Percentiles rank a stretch among this genome's conserved stretches.
Conservation (phyloP, 768 basidiomycete species). For the Tulasnella sp. region DNA sequence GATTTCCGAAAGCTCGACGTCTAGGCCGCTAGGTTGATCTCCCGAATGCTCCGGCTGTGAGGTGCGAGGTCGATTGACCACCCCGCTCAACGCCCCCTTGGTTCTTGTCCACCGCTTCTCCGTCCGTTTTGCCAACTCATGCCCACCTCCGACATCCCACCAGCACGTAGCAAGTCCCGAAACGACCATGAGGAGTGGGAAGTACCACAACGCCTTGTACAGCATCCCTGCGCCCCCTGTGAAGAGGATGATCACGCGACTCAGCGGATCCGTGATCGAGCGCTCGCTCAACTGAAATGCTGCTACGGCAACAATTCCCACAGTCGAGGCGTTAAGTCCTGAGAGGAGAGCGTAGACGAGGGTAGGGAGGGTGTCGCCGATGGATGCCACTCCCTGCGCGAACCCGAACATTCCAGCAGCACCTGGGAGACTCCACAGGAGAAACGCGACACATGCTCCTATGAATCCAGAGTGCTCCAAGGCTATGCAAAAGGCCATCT, state of each 20-base stretch:
- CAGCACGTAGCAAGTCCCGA: constrained; percentile 49
- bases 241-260: constrained; percentile 50
- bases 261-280: constrained; percentile 53
- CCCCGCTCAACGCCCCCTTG: constrained; percentile 15
- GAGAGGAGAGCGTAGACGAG: constrained; percentile 57
- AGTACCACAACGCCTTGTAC: constrained; percentile 59
- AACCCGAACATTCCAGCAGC: constrained; percentile 55
- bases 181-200: constrained; percentile 51
- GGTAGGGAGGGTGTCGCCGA: constrained; percentile 51
- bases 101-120: background rate
- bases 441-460: constrained; percentile 29
- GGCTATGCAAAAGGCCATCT: constrained; percentile 12
- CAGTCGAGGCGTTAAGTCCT: constrained; percentile 59
- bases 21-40: background rate
- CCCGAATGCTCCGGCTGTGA: background rate
- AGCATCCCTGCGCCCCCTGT: constrained; percentile 55
- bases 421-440: constrained; percentile 47
- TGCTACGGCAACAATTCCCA: constrained; percentile 58
- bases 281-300: constrained; percentile 53
- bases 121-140: background rate
- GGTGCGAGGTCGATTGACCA: background rate
- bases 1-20: background rate
- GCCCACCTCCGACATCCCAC: constrained; percentile 45
- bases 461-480: constrained; percentile 26
- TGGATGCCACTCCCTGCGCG: constrained; percentile 50